These are phyloP conservation scores for Pelargonium cotyledonis DNA, from an alignment of 441 rosid species.

Conservation along the genomic window DNA sequence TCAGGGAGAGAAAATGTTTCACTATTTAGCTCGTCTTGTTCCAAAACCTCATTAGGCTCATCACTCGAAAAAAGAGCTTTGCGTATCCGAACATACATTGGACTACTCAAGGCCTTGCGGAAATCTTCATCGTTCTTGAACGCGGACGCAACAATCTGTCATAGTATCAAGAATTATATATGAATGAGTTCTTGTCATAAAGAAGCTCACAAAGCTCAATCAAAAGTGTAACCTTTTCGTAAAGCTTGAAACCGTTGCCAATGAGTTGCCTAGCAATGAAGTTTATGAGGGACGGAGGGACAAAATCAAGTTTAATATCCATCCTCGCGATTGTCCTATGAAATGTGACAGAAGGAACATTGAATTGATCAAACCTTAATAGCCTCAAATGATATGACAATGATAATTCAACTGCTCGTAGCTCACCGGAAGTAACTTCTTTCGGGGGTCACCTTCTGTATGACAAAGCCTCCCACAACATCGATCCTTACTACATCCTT, in stretches of 20 bases:
- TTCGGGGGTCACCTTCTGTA: constrained; percentile 65
- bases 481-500: constrained; percentile 69
- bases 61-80: constrained; percentile 42
- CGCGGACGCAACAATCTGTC: constrained; percentile 63
- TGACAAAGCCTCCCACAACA: constrained; percentile 82
- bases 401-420: neutral
- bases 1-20: constrained; percentile 19
- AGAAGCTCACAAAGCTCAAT: too few relatives aligned
- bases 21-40: constrained; percentile 18
- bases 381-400: neutral
- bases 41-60: constrained; percentile 23
- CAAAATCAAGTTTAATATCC: constrained; percentile 81
- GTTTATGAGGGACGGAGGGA: constrained; percentile 82
- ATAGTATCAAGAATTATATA: constrained; percentile 7
- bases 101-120: constrained; percentile 47
- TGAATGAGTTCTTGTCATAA: too few relatives aligned
- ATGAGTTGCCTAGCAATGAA: constrained; percentile 83
- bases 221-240: constrained; percentile 53
- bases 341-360: constrained; percentile 13
- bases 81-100: constrained; percentile 51
- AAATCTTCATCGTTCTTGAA: constrained; percentile 53
- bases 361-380: neutral
- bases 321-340: constrained; percentile 67
- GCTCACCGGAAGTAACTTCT: constrained; percentile 84
- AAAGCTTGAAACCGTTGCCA: constrained; percentile 80